phyloP scores from a whole-genome alignment of 345 rosid species.

The Durio zibethinus region DNA sequence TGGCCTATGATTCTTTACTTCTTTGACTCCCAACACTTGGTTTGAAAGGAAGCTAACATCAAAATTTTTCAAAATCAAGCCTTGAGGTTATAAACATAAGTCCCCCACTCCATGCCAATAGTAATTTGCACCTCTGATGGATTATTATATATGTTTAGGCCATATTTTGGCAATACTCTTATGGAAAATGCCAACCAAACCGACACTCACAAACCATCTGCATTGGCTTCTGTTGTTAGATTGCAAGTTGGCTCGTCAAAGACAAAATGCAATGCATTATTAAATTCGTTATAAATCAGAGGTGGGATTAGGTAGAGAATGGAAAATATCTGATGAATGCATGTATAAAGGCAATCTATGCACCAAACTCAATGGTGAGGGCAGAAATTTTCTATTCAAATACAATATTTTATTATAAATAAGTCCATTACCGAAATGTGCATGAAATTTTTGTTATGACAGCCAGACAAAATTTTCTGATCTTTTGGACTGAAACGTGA shows the following conservation, averaged over 20 bases:
- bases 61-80: neutral
- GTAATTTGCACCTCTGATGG: neutral
- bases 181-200: constrained; percentile 8
- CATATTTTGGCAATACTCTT: neutral
- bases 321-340: neutral
- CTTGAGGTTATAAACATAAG: neutral
- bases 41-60: neutral
- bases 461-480: too few species aligned
- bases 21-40: neutral
- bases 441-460: neutral
- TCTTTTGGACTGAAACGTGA: too few species aligned
- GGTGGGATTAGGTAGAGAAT: neutral
- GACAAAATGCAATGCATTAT: constrained; percentile 9
- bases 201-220: neutral
- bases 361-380: neutral
- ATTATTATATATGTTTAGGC: neutral
- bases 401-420: neutral
- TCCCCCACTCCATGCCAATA: neutral
- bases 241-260: constrained; percentile 10
- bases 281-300: neutral
- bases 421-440: neutral
- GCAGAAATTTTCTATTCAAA: neutral
- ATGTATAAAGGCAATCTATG: neutral
- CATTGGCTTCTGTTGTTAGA: neutral
- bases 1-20: neutral